phyloP scores from a whole-genome alignment of 768 basidiomycete genomes.

The Wakefieldia striispora region DNA sequence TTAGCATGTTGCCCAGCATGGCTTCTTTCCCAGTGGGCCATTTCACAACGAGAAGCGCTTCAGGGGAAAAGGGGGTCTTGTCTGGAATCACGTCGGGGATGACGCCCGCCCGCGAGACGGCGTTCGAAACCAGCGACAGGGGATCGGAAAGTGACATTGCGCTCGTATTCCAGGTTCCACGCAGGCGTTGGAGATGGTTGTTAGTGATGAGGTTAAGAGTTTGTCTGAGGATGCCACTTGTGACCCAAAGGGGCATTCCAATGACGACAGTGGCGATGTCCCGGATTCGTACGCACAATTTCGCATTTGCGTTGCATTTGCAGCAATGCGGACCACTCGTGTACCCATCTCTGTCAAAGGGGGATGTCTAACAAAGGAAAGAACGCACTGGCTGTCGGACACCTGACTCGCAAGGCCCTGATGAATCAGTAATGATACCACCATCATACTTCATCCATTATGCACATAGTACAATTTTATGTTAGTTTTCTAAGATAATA shows the following conservation, averaged over 20 bases:
- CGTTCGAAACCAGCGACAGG: slow-evolving; percentile 18
- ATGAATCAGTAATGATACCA: too few relatives aligned
- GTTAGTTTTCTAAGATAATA: too few relatives aligned
- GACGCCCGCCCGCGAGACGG: slow-evolving; percentile 20
- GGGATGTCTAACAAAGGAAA: too few relatives aligned
- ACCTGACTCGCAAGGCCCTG: too few relatives aligned
- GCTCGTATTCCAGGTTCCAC: not conserved
- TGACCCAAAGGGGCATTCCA: not conserved
- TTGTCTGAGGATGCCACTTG: not conserved
- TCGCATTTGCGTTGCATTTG: not conserved
- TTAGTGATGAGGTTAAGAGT: not conserved
- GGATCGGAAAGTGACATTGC: slow-evolving; percentile 27
- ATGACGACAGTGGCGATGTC: slow-evolving; percentile 14
- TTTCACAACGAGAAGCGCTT: slow-evolving; percentile 27
- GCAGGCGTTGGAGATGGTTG: not conserved
- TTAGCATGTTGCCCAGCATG: slow-evolving; percentile 38
- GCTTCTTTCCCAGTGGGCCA: slow-evolving; percentile 33
- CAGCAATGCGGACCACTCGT: not conserved
- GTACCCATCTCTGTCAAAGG: not conserved
- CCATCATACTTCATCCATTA: not conserved
- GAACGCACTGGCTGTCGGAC: too few relatives aligned
- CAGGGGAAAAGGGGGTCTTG: slow-evolving; percentile 23
- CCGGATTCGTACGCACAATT: too few relatives aligned
- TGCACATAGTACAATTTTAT: not conserved
- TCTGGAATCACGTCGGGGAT: slow-evolving; percentile 32